Evolutionary conservation across 208 protist species (phyloP), one percentile per base, ranked within the genome.

Genomic region (Leishmania guyanensis): DNA sequence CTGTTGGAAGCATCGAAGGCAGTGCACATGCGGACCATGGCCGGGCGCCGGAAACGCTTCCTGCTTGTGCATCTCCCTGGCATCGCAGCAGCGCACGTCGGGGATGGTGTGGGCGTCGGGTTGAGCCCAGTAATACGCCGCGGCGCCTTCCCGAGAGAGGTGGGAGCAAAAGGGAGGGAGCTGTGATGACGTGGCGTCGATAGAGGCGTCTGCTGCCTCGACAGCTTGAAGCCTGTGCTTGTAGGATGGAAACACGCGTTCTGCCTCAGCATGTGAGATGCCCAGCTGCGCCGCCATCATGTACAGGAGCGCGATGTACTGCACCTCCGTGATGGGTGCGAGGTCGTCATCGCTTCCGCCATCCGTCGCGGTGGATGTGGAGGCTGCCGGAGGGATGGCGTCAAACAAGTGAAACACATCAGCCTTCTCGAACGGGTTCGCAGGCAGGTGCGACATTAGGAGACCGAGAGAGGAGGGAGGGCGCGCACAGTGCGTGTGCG

Each of bases 341-440:
- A 20, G 9, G 76, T 46, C 39, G 36, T n/a, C 64, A 56, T 71
- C 50, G 64, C 43, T 53, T 46, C 81, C 79, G 3, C 76, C 54
- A 5, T 81, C 66, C 17, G 48, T 51, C 29, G n/a, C 48, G 26
- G 9, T 16, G n/a, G 69, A 73, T 48, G 69, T 46, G 48, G 69
- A 71, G 39, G 20, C 39, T 3, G 0, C 66, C 3, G 66, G 43
- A 29, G 36, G 46, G 46, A 36, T 0, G 50, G 22, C 56, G 26
- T 86, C 86, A 70, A 90, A 85, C 6, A 88, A 26, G 26, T 84
- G 77, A 50, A 92, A 87, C 20, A 89, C 65, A 86, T 92, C 87
- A 10, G 77, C 66, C 17, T 80, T 77, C 16, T 86, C 79, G 39
- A 86, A 84, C 36, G 56, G n/a, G n/a, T 56, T 75, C 22, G 66